These are phyloP conservation scores for Malus fusca DNA, from an alignment of 306 rosid genomes.

Conservation along the genomic window DNA sequence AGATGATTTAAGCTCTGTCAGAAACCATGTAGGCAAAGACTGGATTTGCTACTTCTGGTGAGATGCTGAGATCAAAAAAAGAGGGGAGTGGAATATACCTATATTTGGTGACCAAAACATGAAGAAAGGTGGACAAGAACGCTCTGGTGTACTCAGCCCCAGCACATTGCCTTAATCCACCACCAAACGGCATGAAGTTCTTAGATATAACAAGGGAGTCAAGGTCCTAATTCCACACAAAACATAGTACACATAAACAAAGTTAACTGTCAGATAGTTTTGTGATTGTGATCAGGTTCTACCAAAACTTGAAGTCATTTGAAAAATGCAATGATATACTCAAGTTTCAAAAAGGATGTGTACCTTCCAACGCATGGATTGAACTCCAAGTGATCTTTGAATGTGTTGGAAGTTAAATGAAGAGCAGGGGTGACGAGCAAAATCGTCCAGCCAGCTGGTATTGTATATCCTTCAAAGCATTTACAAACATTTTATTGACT, in stretches of 20 bases:
- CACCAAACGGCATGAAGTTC: constrained; percentile 42
- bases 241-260: neutral
- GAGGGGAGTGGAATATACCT: constrained; percentile 8
- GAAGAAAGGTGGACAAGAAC: constrained; percentile 28
- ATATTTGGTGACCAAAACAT: constrained; percentile 33
- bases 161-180: constrained; percentile 30
- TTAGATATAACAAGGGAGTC: constrained; percentile 18
- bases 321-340: no score
- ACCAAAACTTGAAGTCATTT: no score
- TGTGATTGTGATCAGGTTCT: no score
- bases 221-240: constrained; percentile 6
- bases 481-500: neutral
- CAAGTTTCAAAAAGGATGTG: no score
- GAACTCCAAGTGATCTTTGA: constrained; percentile 15
- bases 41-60: neutral
- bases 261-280: neutral
- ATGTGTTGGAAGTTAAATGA: neutral
- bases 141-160: constrained; percentile 31
- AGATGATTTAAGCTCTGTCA: neutral
- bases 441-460: constrained; percentile 24
- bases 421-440: constrained; percentile 16
- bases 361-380: constrained; percentile 17
- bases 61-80: neutral
- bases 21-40: neutral
- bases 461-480: constrained; percentile 20